Percentiles rank a stretch among this genome's conserved stretches.
phyloP scores from a whole-genome alignment of 257 asterid species.

The Solanum tarapatanum region DNA sequence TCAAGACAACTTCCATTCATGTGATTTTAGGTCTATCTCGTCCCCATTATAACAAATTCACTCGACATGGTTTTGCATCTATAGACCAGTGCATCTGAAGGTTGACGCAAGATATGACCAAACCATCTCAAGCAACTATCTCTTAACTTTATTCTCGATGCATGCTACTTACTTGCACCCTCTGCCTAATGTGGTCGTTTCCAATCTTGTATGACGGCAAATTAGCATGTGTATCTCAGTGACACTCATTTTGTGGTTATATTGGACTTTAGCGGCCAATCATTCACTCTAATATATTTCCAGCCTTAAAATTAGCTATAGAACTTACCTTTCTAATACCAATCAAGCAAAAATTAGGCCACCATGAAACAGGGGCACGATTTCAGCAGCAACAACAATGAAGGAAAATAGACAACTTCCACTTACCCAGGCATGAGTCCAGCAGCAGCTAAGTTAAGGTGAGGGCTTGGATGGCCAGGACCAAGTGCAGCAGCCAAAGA shows the following conservation, averaged over 20 bases:
- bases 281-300: not conserved
- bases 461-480: constrained; percentile 87
- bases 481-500: constrained; percentile 96
- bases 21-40: not conserved
- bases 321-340: not conserved
- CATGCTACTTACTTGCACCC: not conserved
- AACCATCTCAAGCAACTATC: not conserved
- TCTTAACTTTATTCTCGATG: not conserved
- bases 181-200: not conserved
- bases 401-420: not conserved
- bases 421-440: constrained; percentile 62
- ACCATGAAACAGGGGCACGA: not conserved
- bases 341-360: not conserved
- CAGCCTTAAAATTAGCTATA: not conserved
- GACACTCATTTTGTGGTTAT: not conserved
- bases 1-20: not conserved
- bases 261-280: not conserved
- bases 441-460: constrained; percentile 76
- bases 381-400: not conserved
- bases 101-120: not conserved
- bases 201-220: not conserved
- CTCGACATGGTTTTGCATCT: not conserved
- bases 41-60: not conserved
- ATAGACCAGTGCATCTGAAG: not conserved
- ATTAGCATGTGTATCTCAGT: not conserved